Conservation (phyloP, 805 yeast species). For the Spathaspora sp. region DNA sequence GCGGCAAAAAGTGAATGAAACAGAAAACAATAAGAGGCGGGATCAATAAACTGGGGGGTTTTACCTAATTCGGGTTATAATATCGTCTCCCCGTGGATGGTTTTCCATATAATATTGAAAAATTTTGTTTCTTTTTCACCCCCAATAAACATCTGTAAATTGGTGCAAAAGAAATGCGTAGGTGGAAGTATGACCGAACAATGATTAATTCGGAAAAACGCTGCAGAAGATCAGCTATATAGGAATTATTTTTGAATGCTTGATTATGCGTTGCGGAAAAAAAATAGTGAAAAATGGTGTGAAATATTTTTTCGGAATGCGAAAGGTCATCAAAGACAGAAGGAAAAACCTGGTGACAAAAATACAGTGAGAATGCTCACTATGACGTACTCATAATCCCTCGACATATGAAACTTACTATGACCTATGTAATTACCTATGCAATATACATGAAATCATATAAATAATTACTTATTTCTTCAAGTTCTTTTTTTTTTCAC, state of each 20-base stretch:
- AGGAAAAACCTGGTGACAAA: background rate
- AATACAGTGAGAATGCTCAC: background rate
- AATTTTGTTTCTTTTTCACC: background rate
- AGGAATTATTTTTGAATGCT: background rate
- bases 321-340: background rate
- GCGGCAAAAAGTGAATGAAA: too few species aligned
- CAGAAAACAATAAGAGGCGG: too few species aligned
- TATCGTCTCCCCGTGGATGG: too few species aligned
- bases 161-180: background rate
- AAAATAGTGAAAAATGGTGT: background rate
- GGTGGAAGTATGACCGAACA: background rate
- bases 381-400: background rate
- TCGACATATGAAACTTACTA: too few species aligned
- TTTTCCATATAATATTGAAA: too few species aligned
- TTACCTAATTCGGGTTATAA: too few species aligned
- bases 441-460: background rate
- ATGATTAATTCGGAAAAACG: background rate
- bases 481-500: background rate
- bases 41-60: too few species aligned
- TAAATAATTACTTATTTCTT: too few species aligned
- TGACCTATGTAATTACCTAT: too few species aligned
- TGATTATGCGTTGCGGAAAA: too few species aligned
- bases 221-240: background rate
- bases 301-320: background rate
- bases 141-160: background rate